A percentile compares a stretch with the other conserved stretches of the same genome.
Conservation (phyloP, 2,329 filamentous ascomycete genomes). For the Penicillium sclerotiorum region DNA sequence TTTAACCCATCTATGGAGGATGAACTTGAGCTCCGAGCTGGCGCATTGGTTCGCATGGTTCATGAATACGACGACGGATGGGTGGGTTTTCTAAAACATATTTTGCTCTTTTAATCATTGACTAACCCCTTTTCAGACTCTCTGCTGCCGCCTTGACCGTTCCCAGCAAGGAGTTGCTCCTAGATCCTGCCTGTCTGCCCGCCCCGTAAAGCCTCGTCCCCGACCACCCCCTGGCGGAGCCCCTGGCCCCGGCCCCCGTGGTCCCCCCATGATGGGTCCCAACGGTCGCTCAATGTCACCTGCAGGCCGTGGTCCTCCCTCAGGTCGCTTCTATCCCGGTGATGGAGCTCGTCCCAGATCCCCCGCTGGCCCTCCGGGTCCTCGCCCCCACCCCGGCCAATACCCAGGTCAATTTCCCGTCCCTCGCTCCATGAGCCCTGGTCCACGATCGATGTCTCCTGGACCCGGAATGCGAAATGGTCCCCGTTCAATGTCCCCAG, state of each 20-base stretch:
- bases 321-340: slow-evolving; percentile 39
- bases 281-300: slow-evolving; percentile 29
- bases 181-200: slow-evolving; percentile 87
- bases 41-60: slow-evolving; percentile 82
- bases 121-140: slow-evolving; percentile 61
- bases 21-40: slow-evolving; percentile 78
- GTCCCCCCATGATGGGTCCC: slow-evolving; percentile 38
- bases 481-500: slow-evolving; percentile 43
- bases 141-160: slow-evolving; percentile 87
- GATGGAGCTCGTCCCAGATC: slow-evolving; percentile 49
- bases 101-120: not conserved
- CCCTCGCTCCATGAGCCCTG: slow-evolving; percentile 39
- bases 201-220: slow-evolving; percentile 83
- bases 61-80: slow-evolving; percentile 99
- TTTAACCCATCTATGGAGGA: slow-evolving; percentile 92
- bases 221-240: slow-evolving; percentile 42
- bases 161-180: slow-evolving; percentile 92
- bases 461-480: slow-evolving; percentile 30
- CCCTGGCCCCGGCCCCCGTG: slow-evolving; percentile 33
- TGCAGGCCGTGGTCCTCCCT: slow-evolving; percentile 27
- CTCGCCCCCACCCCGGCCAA: slow-evolving; percentile 28
- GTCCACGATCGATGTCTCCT: slow-evolving; percentile 42
- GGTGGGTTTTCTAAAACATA: slow-evolving; percentile 61
- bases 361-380: slow-evolving; percentile 43
- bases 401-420: slow-evolving; percentile 44